Evolutionary conservation across 371 early-diverging fungal genomes (phyloP).

Genomic region (Rhizopus sp.): DNA sequence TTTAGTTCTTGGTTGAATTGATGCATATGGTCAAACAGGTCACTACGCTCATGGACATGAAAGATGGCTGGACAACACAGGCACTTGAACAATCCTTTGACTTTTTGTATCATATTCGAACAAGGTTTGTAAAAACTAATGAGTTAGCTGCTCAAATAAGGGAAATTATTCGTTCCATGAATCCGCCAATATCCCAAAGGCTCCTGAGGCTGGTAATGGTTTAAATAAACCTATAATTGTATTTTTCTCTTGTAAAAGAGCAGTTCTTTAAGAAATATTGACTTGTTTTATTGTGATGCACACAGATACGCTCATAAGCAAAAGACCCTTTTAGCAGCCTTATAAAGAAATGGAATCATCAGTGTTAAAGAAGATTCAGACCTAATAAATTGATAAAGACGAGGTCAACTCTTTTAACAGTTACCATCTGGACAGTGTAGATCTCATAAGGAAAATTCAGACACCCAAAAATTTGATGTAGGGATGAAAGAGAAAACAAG

Average conservation of each 20-base stretch:
- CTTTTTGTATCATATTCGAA: slow-evolving; percentile 55
- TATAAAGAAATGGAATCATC: too few species aligned
- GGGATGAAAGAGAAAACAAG: too few species aligned
- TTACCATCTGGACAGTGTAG: too few species aligned
- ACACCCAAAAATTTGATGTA: too few species aligned
- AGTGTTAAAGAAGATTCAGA: too few species aligned
- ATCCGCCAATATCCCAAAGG: slow-evolving; percentile 44
- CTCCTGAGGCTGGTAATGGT: slow-evolving; percentile 37
- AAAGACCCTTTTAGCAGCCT: too few species aligned
- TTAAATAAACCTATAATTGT: neutral
- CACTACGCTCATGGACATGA: slow-evolving; percentile 48
- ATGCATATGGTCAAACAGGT: slow-evolving; percentile 55
- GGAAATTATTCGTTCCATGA: slow-evolving; percentile 53
- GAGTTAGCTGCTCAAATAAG: slow-evolving; percentile 41
- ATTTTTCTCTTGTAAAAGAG: neutral
- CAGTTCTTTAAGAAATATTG: too few species aligned
- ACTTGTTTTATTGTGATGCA: too few species aligned
- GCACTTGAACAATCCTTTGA: slow-evolving; percentile 61
- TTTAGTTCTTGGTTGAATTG: slow-evolving; percentile 48
- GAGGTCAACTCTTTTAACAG: too few species aligned
- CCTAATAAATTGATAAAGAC: too few species aligned
- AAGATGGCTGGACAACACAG: slow-evolving; percentile 52
- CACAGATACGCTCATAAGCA: too few species aligned
- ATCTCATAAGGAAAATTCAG: too few species aligned
- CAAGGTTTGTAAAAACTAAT: slow-evolving; percentile 46